Evolutionary conservation across 305 asterid genomes (phyloP).

Genomic region (Solanum hybrid): DNA sequence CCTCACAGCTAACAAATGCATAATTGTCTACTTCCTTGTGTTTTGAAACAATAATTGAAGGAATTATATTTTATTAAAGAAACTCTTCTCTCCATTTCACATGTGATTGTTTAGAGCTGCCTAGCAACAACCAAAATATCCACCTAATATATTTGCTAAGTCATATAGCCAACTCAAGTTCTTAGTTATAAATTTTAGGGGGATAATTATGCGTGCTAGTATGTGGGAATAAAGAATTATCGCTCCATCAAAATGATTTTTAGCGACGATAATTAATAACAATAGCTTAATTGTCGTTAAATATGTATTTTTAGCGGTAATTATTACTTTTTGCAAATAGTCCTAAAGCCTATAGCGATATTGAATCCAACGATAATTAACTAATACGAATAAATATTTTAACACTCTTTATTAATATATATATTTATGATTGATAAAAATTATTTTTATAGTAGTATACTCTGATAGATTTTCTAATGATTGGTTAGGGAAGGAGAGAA

Average conservation of each 20-base stretch:
- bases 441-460: too few species aligned
- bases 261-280: neutral
- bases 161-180: neutral
- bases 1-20: neutral
- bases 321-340: accelerated
- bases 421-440: neutral
- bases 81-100: neutral
- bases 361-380: too few species aligned
- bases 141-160: neutral
- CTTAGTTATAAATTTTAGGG: neutral
- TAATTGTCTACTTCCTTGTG: neutral
- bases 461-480: neutral
- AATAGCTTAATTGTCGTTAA: too few species aligned
- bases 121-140: neutral
- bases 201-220: neutral
- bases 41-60: neutral
- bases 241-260: neutral
- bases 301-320: too few species aligned
- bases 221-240: neutral
- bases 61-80: neutral
- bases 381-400: too few species aligned
- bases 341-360: accelerated
- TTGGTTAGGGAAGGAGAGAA: neutral
- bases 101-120: neutral
- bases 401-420: too few species aligned